Evolutionary conservation across 1,284 basidiomycete species (phyloP), one percentile per base, ranked within the genome.

Genomic region (Cryptococcus sp.): DNA sequence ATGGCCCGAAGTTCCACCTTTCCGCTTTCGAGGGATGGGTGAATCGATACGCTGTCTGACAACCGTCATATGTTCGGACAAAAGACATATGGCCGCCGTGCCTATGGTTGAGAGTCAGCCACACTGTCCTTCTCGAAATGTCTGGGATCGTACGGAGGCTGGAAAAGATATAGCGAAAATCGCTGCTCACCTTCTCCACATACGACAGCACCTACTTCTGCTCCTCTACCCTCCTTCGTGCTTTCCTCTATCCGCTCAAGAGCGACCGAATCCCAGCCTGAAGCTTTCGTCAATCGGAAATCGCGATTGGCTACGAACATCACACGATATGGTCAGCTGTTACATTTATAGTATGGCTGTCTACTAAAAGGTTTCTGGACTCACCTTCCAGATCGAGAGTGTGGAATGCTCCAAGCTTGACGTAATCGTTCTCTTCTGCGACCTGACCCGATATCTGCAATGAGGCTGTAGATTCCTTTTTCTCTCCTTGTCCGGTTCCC

Each of bases 51-150:
- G 86, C 75, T 98, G 93, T 8, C 92, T 81, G 41, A 99, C 87
- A 25, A 96, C 83, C 0, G 96, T 99, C 88, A 98, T 97, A 79
- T 98, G 93, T 67, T 97, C 88, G 0, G 93, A 96, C 22, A 99
- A 81, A 23, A 99, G 80, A 76, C 95, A 99, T 69, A 99, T 90
- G 1, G 90, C 89, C 0, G 96, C 96, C 3, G 86, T 88, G 17
- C 95, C 93, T 87, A 61, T 6, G 25, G 26, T 46, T 39, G 13
- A 7, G 29, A 34, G 29, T 34, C 29, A 34, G 29, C 13, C 20
- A 57, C 23, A 25, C 53, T 45, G 57, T 26, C 17, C 17, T n/a
- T 2, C 3, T 25, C 13, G 11, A 6, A n/a, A 44, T 2, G n/a
- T 8, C 41, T 44, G 10, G 10, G 7, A 4, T 8, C n/a, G n/a